phyloP scores from a whole-genome alignment of 2,329 filamentous ascomycete genomes.

The Aaosphaeria arxii region DNA sequence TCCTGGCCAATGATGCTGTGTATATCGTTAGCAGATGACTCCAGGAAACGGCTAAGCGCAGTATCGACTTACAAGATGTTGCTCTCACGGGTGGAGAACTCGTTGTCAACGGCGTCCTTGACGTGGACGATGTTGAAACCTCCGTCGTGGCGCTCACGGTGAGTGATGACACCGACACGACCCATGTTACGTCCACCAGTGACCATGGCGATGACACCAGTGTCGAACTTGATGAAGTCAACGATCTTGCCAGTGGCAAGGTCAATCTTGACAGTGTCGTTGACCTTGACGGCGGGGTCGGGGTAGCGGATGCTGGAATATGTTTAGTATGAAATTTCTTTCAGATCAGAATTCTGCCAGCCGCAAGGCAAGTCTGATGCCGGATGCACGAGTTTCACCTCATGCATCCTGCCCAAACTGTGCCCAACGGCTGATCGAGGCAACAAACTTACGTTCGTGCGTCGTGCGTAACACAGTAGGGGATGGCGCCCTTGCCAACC shows the following conservation, averaged over 20 bases:
- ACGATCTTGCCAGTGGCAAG: slow-evolving; percentile 94
- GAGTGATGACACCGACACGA: slow-evolving; percentile 99
- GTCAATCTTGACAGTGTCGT: slow-evolving; percentile 99
- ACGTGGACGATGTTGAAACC: slow-evolving; percentile 99
- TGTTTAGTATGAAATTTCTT: slow-evolving; percentile 38
- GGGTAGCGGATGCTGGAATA: slow-evolving; percentile 96
- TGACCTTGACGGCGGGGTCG: slow-evolving; percentile 97
- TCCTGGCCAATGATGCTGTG: slow-evolving; percentile 82
- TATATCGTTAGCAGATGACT: slow-evolving; percentile 10
- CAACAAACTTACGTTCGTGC: slow-evolving; percentile 99
- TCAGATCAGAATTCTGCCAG: slow-evolving; percentile 60
- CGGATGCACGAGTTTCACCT: slow-evolving; percentile 64
- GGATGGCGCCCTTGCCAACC: slow-evolving; percentile 98
- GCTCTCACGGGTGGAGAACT: slow-evolving; percentile 97
- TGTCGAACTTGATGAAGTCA: slow-evolving; percentile 99
- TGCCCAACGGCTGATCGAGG: slow-evolving; percentile 99
- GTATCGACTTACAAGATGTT: slow-evolving; percentile 72
- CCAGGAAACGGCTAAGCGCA: neutral
- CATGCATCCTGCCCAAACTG: slow-evolving; percentile 38
- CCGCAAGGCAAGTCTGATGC: slow-evolving; percentile 88
- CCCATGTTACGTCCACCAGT: slow-evolving; percentile 99
- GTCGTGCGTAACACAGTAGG: slow-evolving; percentile 99
- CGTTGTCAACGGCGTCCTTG: slow-evolving; percentile 99
- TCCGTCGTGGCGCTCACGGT: slow-evolving; percentile 99
- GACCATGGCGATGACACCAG: slow-evolving; percentile 95